Percentiles rank a stretch among this genome's conserved stretches.
Evolutionary conservation across 768 basidiomycete species (phyloP).

Genomic region (Guyanaporus albipodus): DNA sequence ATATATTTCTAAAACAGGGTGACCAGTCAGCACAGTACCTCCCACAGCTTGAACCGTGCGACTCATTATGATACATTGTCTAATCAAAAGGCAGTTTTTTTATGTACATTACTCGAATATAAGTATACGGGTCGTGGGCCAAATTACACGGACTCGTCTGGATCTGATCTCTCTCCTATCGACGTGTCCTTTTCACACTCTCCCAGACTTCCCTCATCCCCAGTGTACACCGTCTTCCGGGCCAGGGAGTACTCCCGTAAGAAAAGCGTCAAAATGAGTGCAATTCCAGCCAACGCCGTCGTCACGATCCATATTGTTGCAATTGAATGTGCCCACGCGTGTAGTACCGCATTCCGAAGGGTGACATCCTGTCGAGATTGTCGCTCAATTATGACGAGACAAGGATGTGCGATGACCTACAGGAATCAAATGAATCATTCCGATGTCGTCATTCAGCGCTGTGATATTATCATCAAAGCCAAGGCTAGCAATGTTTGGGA

Average conservation of each 20-base stretch:
- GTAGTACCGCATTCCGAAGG: conserved; percentile 46
- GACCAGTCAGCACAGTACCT: too few relatives aligned
- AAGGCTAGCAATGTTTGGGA: conserved; percentile 29
- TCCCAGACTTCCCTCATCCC: conserved; percentile 15
- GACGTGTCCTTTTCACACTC: conserved; percentile 14
- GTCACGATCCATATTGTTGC: conserved; percentile 61
- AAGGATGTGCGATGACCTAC: conserved; percentile 1
- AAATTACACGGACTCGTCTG: not conserved
- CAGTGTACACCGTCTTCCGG: conserved; percentile 48
- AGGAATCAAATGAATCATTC: conserved; percentile 33
- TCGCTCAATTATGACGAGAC: not conserved
- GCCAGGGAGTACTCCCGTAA: conserved; percentile 57
- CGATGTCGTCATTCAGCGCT: conserved; percentile 44
- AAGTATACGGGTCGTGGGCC: too few relatives aligned
- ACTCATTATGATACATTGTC: too few relatives aligned
- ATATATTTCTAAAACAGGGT: conserved; percentile 9
- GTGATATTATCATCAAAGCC: conserved; percentile 35
- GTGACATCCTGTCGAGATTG: conserved; percentile 44
- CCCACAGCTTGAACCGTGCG: too few relatives aligned
- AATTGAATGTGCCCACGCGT: conserved; percentile 66
- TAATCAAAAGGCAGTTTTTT: too few relatives aligned
- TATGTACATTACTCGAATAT: too few relatives aligned
- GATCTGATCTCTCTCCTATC: too few relatives aligned
- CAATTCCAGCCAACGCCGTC: conserved; percentile 53
- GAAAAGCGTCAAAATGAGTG: conserved; percentile 49